A percentile compares a stretch with the other conserved stretches of the same genome.
phyloP scores from a whole-genome alignment of 306 rosid species.

The Malus fusca region DNA sequence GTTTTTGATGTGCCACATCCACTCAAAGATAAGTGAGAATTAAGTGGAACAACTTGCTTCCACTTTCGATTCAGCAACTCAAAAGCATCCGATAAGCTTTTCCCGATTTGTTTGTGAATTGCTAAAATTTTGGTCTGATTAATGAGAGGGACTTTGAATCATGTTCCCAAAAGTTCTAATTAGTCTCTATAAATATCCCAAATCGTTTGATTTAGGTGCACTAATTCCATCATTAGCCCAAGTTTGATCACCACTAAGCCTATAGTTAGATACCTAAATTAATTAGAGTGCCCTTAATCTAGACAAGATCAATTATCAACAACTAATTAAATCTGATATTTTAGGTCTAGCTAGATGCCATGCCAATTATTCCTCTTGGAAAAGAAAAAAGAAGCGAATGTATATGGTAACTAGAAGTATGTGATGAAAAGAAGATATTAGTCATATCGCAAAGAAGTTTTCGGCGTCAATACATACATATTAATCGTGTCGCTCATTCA shows the following conservation, averaged over 20 bases:
- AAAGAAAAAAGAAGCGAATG: not conserved
- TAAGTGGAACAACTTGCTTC: not conserved
- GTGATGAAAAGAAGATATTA: not conserved
- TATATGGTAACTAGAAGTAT: not conserved
- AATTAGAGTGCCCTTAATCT: not conserved
- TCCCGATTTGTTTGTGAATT: not conserved
- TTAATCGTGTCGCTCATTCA: too few relatives aligned
- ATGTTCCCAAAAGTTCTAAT: not conserved
- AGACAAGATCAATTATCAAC: not conserved
- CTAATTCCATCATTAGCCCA: not conserved
- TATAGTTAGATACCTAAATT: not conserved
- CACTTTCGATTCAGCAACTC: not conserved
- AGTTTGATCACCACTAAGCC: not conserved
- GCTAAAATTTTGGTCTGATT: not conserved
- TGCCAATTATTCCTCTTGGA: not conserved
- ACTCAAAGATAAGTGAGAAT: not conserved
- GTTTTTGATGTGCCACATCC: not conserved
- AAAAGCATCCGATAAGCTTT: not conserved
- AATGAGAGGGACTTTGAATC: not conserved
- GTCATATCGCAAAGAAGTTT: too few relatives aligned
- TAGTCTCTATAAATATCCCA: not conserved
- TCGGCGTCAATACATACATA: too few relatives aligned
- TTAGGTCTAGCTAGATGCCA: not conserved
- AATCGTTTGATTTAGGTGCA: not conserved
- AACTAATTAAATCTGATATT: not conserved